Base-by-base conservation (phyloP, 305 asterid genomes). In the Solanum hybrid region DNA sequence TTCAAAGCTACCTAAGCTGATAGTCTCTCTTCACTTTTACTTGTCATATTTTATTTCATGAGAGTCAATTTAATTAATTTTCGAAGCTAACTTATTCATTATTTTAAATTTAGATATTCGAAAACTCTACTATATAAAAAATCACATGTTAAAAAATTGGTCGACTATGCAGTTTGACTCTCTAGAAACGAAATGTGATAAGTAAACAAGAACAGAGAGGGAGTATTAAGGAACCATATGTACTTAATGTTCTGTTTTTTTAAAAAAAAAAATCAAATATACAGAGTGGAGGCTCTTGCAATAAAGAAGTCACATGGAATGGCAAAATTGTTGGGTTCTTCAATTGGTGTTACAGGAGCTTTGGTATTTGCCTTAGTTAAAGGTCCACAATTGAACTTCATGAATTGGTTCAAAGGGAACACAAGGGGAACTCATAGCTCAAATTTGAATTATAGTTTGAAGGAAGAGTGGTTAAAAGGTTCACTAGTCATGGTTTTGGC, bases 361-460 rank as follows among this genome's bases (percentile, higher is more conserved):
- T 88, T 94, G 92, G 94, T 95, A 79, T 95, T 94, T 82, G 95
- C 94, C 2, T 90, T 95, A 66, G 94, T 94, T 12, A 94, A 94
- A 91, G 97, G 97, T 64, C 96, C 97, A 3, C 88, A 85, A 1
- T 35, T 94, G 29, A 89, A 89, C 40, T 78, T 93, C 90, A 75
- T 92, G 92, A 90, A 89, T 60, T 90, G 93, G 92, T 85, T 90
- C 1, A 27, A 10, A 22, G 85, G 85, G 6, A 32, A 37, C 17
- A 89, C 87, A 1, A 36, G 56, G 31, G 87, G 51, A 29, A 75
- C 26, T 78, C 75, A 86, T 42, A 71, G 12, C 27, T 37, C 90
- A 73, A 72, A 32, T 11, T 11, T 72, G 22, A 87, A 91, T 12
- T 72, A 37, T 27, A 32, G 37, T 46, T 88, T 88, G 24, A 91